Evolutionary conservation across 805 yeast species (phyloP).

Genomic region (Teunomyces atbi): DNA sequence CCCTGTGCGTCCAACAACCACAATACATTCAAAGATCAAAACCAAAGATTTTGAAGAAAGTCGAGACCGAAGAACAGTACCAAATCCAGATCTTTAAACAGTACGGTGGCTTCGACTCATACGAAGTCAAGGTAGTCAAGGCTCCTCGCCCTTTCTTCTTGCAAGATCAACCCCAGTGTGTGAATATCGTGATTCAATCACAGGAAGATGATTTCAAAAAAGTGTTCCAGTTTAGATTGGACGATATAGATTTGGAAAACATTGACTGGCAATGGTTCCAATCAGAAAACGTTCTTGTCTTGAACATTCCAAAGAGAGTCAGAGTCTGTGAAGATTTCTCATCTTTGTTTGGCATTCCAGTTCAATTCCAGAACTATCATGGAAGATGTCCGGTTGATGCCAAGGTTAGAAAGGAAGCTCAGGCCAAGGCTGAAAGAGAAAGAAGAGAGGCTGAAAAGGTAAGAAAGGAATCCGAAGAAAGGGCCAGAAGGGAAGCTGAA

Average conservation of each 20-base stretch:
- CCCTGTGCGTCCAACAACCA: conserved; percentile 4
- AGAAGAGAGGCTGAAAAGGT: conserved; percentile 6
- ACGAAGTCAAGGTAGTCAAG: conserved; percentile 15
- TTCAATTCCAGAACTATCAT: conserved; percentile 1
- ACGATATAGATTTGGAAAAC: conserved; percentile 29
- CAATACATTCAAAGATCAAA: conserved; percentile 7
- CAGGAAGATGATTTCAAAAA: conserved; percentile 29
- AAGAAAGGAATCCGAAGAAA: conserved; percentile 8
- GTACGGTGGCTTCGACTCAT: conserved; percentile 28
- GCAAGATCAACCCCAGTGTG: conserved; percentile 7
- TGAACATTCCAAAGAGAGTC: conserved; percentile 34
- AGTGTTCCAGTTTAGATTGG: conserved; percentile 28
- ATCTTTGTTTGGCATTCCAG: conserved; percentile 7
- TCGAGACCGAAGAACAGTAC: conserved; percentile 33
- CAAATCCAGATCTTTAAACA: conserved; percentile 38
- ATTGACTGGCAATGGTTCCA: conserved; percentile 35
- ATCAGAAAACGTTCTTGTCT: conserved; percentile 30
- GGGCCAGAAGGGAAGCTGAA: conserved; percentile 6
- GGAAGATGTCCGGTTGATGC: conserved; percentile 5
- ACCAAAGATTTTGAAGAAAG: conserved; percentile 34
- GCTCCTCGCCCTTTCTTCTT: conserved; percentile 5
- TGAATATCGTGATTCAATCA: conserved; percentile 20
- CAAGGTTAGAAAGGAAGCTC: conserved; percentile 8
- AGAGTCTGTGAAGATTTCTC: conserved; percentile 12
- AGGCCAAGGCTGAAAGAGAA: conserved; percentile 6